Evolutionary conservation across 768 basidiomycete genomes (phyloP).

Genomic region (Amyloporia xantha): DNA sequence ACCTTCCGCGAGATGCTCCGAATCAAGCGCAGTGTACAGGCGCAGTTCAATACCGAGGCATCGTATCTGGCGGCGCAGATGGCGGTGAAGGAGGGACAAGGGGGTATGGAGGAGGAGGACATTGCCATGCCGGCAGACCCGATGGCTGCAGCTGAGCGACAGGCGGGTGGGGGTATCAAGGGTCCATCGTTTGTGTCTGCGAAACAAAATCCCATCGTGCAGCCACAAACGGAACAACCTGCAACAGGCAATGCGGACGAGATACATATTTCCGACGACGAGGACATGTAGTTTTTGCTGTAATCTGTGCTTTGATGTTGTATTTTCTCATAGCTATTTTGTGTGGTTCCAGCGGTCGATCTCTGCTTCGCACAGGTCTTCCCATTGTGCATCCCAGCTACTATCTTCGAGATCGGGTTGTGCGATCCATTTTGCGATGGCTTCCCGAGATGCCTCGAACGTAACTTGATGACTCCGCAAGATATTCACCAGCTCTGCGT

Average conservation of each 20-base stretch:
- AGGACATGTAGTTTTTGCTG: slow-evolving; percentile 37
- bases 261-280: slow-evolving; percentile 85
- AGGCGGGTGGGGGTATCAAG: slow-evolving; percentile 42
- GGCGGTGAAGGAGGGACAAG: slow-evolving; percentile 39
- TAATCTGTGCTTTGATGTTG: slow-evolving; percentile 15
- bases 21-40: slow-evolving; percentile 97
- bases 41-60: slow-evolving; percentile 97
- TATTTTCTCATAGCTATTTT: background rate
- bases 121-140: slow-evolving; percentile 48
- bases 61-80: slow-evolving; percentile 91
- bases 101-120: slow-evolving; percentile 27
- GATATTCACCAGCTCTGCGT: slow-evolving; percentile 47
- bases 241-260: slow-evolving; percentile 63
- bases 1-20: slow-evolving; percentile 94
- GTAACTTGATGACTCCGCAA: slow-evolving; percentile 60
- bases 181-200: slow-evolving; percentile 78
- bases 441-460: slow-evolving; percentile 63
- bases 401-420: slow-evolving; percentile 62
- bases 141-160: slow-evolving; percentile 81
- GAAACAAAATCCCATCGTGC: slow-evolving; percentile 39
- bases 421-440: slow-evolving; percentile 59
- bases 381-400: slow-evolving; percentile 70
- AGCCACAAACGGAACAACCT: slow-evolving; percentile 26
- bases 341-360: slow-evolving; percentile 58
- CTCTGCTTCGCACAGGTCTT: slow-evolving; percentile 72